These are phyloP conservation scores for Tetrapisispora arboricola DNA, from an alignment of 805 yeast species.

Conservation along the genomic window DNA sequence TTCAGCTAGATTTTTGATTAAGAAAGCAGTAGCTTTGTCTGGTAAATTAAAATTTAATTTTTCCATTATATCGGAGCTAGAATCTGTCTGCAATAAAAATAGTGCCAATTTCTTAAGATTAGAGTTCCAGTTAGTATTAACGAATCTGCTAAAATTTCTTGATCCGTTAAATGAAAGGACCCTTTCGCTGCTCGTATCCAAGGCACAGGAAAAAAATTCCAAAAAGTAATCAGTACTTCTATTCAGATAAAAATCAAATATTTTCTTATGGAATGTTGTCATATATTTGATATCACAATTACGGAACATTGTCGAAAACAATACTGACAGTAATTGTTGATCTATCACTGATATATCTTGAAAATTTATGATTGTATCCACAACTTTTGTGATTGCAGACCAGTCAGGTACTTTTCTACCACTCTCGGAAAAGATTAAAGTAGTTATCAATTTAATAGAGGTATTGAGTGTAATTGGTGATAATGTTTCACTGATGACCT, in stretches of 20 bases:
- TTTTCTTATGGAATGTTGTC: constrained; percentile 36
- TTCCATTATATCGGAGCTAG: constrained; percentile 23
- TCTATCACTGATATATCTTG: constrained; percentile 2
- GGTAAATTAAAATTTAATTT: constrained; percentile 27
- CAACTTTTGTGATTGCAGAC: constrained; percentile 22
- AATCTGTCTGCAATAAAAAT: constrained; percentile 33
- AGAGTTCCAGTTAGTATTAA: constrained; percentile 35
- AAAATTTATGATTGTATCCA: constrained; percentile 8
- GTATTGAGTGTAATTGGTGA: constrained; percentile 19
- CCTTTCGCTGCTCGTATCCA: constrained; percentile 36
- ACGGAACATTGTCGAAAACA: constrained; percentile 43
- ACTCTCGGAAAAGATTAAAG: constrained; percentile 56
- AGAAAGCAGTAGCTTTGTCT: constrained; percentile 11
- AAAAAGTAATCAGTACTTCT: constrained; percentile 38
- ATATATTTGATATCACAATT: constrained; percentile 41
- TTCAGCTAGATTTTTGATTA: constrained; percentile 7
- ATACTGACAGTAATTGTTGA: constrained; percentile 32
- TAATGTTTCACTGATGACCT: constrained; percentile 11
- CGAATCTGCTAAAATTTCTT: constrained; percentile 39
- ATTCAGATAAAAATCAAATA: constrained; percentile 34
- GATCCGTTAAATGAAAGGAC: constrained; percentile 33
- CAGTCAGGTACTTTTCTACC: constrained; percentile 55
- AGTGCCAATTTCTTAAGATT: constrained; percentile 31
- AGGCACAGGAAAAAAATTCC: constrained; percentile 30
- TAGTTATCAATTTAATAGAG: constrained; percentile 33